These are phyloP conservation scores for Cladosporium sp. DNA, from an alignment of 2,329 filamentous ascomycete genomes.

Conservation along the genomic window DNA sequence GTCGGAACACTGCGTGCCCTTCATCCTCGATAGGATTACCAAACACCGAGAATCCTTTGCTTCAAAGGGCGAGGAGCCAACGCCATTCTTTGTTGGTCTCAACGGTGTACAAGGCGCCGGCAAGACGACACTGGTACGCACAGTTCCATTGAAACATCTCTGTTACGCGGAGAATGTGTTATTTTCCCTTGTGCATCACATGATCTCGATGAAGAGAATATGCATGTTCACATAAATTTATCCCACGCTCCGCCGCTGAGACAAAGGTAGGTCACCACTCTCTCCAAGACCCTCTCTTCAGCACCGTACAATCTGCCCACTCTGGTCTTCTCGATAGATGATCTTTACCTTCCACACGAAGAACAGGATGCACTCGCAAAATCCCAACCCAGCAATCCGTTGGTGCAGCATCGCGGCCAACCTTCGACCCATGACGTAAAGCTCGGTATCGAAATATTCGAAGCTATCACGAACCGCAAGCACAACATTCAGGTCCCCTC, in stretches of 20 bases:
- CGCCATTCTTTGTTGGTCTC: slow-evolving; percentile 81
- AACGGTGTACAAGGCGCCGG: slow-evolving; percentile 91
- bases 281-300: slow-evolving; percentile 62
- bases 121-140: slow-evolving; percentile 78
- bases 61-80: slow-evolving; percentile 38
- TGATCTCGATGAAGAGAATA: neutral
- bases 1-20: slow-evolving; percentile 73
- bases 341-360: slow-evolving; percentile 77
- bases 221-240: neutral
- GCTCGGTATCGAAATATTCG: slow-evolving; percentile 65
- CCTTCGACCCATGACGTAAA: slow-evolving; percentile 79
- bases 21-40: slow-evolving; percentile 65
- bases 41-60: slow-evolving; percentile 47
- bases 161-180: neutral
- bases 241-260: slow-evolving; percentile 20
- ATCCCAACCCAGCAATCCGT: slow-evolving; percentile 67
- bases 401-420: slow-evolving; percentile 80
- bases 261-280: slow-evolving; percentile 45
- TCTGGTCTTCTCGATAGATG: slow-evolving; percentile 79
- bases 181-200: neutral
- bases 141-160: neutral
- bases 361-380: slow-evolving; percentile 66
- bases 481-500: slow-evolving; percentile 63
- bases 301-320: slow-evolving; percentile 61
- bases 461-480: slow-evolving; percentile 53